Base-by-base conservation (phyloP, 2,329 filamentous ascomycete genomes). In the Dactylellina cionopaga region DNA sequence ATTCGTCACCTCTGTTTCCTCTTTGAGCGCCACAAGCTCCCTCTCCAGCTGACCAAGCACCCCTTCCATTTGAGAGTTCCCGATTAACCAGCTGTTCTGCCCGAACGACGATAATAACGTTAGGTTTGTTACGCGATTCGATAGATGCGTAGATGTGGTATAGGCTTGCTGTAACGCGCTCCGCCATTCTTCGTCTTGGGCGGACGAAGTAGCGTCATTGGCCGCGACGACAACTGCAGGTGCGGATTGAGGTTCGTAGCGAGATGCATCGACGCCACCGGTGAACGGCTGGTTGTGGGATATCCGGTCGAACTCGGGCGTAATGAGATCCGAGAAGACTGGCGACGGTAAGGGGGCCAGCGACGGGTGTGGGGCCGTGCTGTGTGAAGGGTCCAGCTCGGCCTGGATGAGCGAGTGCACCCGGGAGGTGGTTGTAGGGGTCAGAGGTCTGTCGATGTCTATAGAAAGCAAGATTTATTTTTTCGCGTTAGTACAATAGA, bases 41-140 rank as follows among this genome's bases (percentile, higher is more conserved):
- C 84, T 83, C 83, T 98, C 94, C 24, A 96, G 78, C 10, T 80
- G 80, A 54, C 85, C 84, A 55, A 96, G 81, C 41, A 92, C 85
- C 43, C 87, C 86, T 81, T 97, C 94, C 17, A 92, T 80, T 76
- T 91, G 88, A 76, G 89, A 87, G 80, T 99, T 99, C 4, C 87
- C 87, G 6, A 96, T 85, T 62, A 99, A 84, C 94, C 95, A 98
- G 7, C 92, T 90, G 80, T 96, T 96, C 81, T 92, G 92, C 76
- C 94, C 95, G 80, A 89, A 89, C 54, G 85, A 85, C 77, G 95
- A 91, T 17, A 96, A 86, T n/a, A 96, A 84, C 0, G 84, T 82
- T 15, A 96, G 86, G 80, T 89, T 87, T 43, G 85, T 83, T 54
- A 85, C 80, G 2, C 87, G 85, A n/a, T 81, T 77, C 10, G 79